Percentiles rank a stretch among this genome's conserved stretches.
Evolutionary conservation across 805 yeast genomes (phyloP).

Genomic region (Barnettozyma siamensis): DNA sequence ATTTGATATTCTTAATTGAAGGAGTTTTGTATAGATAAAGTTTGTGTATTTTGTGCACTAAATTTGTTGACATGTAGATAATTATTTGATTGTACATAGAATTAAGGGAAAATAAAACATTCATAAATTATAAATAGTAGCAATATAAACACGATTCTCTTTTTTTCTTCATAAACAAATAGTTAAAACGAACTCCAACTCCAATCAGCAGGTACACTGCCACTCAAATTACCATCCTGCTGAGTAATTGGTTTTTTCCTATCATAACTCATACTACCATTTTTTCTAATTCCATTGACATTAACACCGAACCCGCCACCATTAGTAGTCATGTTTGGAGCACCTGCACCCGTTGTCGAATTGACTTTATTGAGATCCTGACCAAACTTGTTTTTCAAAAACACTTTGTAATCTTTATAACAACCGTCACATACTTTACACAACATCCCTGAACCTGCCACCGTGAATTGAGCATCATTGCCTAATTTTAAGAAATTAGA

Average conservation of each 20-base stretch:
- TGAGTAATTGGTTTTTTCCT: slow-evolving; percentile 27
- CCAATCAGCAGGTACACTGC: slow-evolving; percentile 62
- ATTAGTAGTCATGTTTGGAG: no score
- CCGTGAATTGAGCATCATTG: slow-evolving; percentile 55
- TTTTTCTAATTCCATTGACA: no score
- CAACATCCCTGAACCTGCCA: slow-evolving; percentile 61
- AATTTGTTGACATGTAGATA: no score
- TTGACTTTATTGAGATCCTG: slow-evolving; percentile 1
- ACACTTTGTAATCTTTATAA: slow-evolving; percentile 52
- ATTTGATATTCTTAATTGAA: no score
- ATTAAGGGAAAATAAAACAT: no score
- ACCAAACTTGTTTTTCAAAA: slow-evolving; percentile 29
- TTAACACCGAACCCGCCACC: no score
- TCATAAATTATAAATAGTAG: no score
- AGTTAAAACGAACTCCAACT: slow-evolving; percentile 65
- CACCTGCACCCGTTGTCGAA: not conserved
- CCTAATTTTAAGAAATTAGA: slow-evolving; percentile 50
- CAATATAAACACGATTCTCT: no score
- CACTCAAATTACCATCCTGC: slow-evolving; percentile 26
- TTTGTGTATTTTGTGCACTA: no score
- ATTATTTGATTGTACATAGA: no score
- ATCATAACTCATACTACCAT: slow-evolving; percentile 1
- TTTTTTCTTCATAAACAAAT: no score
- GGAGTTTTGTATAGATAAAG: no score
- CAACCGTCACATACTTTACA: slow-evolving; percentile 70